Conservation (phyloP, 495 filamentous ascomycete genomes). For the Talaromyces thailandensis region DNA sequence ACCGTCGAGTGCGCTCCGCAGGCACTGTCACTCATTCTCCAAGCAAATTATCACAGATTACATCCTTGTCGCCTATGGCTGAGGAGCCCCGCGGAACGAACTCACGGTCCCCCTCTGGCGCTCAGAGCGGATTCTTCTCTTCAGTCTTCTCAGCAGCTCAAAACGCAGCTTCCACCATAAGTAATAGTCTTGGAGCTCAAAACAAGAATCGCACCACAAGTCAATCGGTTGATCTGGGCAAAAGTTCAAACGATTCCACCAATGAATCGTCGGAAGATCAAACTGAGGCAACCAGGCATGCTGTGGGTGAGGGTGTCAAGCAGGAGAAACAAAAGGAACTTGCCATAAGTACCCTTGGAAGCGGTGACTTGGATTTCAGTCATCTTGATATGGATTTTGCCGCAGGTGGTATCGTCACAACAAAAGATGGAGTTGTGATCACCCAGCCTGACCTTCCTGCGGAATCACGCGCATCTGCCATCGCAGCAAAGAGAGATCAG, state of each 20-base stretch:
- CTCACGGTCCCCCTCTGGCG: constrained; percentile 19
- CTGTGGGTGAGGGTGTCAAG: constrained; percentile 12
- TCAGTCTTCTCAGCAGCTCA: constrained; percentile 88
- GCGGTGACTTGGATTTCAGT: constrained; percentile 78
- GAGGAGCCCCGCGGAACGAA: constrained; percentile 50
- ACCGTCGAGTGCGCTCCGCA: constrained; percentile 56
- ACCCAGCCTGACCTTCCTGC: constrained; percentile 25
- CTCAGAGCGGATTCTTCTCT: constrained; percentile 74
- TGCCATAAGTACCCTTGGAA: constrained; percentile 83
- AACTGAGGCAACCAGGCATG: constrained; percentile 15
- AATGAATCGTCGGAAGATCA: constrained; percentile 10
- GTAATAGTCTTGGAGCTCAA: constrained; percentile 64
- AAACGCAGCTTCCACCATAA: constrained; percentile 82
- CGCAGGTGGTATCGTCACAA: constrained; percentile 27
- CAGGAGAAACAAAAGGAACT: constrained; percentile 52
- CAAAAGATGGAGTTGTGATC: constrained; percentile 30
- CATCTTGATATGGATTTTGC: constrained; percentile 50
- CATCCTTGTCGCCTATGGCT: constrained; percentile 63
- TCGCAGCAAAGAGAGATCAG: constrained; percentile 40
- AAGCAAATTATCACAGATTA: constrained; percentile 80
- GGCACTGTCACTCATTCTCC: constrained; percentile 55
- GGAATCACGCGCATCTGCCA: constrained; percentile 28
- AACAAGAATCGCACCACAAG: constrained; percentile 27
- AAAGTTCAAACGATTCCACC: constrained; percentile 13
- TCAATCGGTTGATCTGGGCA: constrained; percentile 15